A percentile compares a stretch with the other conserved stretches of the same genome.
These are phyloP conservation scores for Fusarium haematococcum DNA, from an alignment of 2,329 filamentous ascomycete species.

Conservation along the genomic window DNA sequence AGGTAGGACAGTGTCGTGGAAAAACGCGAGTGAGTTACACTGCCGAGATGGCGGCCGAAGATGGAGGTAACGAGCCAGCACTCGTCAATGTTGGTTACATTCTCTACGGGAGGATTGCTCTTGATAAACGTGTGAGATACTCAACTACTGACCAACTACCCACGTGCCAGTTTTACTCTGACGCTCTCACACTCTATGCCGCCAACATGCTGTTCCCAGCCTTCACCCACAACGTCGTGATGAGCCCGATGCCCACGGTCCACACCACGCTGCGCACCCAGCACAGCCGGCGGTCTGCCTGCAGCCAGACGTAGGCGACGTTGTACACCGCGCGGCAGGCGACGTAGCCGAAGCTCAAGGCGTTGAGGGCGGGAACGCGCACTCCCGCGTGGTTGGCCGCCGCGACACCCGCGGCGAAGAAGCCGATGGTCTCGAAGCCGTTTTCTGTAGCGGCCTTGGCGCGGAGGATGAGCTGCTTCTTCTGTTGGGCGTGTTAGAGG, in stretches of 20 bases:
- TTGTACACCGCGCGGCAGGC: conserved; percentile 55
- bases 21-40: conserved; percentile 9
- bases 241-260: conserved; percentile 49
- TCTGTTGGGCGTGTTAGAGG: conserved; percentile 46
- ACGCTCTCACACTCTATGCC: conserved; percentile 4
- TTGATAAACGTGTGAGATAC: not conserved
- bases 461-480: conserved; percentile 66
- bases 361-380: conserved; percentile 52
- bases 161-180: not conserved
- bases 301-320: conserved; percentile 57
- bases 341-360: conserved; percentile 54
- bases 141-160: not conserved
- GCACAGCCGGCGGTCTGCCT: conserved; percentile 54
- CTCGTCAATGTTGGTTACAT: not conserved
- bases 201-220: conserved; percentile 49
- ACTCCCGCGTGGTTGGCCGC: conserved; percentile 61
- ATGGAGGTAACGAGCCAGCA: not conserved
- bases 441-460: conserved; percentile 62
- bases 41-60: conserved; percentile 22
- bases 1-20: not conserved
- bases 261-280: conserved; percentile 54
- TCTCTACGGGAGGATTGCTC: not conserved
- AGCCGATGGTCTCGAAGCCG: conserved; percentile 57
- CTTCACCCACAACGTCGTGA: conserved; percentile 55
- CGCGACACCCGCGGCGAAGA: conserved; percentile 57